Evolutionary conservation across 257 asterid genomes (phyloP).

Genomic region (Salvia miltiorrhiza): DNA sequence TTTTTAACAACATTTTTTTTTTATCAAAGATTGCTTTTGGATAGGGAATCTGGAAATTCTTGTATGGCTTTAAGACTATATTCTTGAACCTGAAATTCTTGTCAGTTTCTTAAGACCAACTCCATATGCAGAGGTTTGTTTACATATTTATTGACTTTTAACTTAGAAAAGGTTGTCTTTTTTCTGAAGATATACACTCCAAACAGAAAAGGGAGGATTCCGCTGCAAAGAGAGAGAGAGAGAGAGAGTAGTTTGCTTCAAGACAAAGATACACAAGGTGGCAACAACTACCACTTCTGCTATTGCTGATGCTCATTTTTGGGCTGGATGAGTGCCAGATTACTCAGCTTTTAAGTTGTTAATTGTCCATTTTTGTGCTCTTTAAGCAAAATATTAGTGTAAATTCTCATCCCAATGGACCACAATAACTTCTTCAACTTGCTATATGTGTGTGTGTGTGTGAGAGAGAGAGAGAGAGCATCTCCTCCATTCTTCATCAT

Average conservation of each 20-base stretch:
- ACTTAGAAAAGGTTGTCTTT: constrained; percentile 14
- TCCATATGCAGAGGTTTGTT: constrained; percentile 17
- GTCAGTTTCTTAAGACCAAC: constrained; percentile 16
- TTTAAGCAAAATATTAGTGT: background rate
- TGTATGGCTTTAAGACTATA: constrained; percentile 14
- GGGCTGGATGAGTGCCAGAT: constrained; percentile 21
- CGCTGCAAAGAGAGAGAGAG: constrained; percentile 1
- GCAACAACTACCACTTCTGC: constrained; percentile 11
- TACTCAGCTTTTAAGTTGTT: constrained; percentile 1
- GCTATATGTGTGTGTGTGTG: background rate
- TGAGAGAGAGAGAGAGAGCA: background rate
- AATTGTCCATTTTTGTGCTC: background rate
- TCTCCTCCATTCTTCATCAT: background rate
- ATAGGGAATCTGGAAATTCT: background rate
- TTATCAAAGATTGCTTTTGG: background rate
- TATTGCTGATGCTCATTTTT: constrained; percentile 16
- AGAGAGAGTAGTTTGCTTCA: constrained; percentile 33
- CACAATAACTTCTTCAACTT: background rate
- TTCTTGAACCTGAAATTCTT: constrained; percentile 11
- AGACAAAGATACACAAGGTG: constrained; percentile 32
- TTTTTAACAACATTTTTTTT: constrained; percentile 30
- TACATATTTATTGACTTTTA: constrained; percentile 24
- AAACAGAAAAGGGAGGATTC: constrained; percentile 8
- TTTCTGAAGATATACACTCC: background rate
- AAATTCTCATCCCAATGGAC: constrained; percentile 5